Evolutionary conservation across 2,329 filamentous ascomycete genomes (phyloP).

Genomic region (Colletotrichum gloeosporioides): DNA sequence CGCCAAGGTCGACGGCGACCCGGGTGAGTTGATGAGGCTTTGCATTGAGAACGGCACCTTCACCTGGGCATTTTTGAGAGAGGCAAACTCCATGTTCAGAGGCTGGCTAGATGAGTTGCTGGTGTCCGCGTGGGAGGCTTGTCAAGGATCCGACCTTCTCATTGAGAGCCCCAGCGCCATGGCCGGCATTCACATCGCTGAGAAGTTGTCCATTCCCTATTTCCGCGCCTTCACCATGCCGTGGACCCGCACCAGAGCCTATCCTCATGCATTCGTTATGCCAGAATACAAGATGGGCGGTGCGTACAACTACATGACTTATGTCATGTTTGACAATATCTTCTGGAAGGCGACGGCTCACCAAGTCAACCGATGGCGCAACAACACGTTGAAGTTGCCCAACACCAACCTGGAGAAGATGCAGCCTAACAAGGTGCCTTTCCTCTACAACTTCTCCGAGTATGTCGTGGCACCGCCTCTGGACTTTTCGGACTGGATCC

Average conservation of each 20-base stretch:
- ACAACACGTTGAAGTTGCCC: constrained; percentile 77
- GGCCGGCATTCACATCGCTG: constrained; percentile 97
- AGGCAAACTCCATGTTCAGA: constrained; percentile 87
- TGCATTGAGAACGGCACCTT: constrained; percentile 99
- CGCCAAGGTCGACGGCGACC: constrained; percentile 85
- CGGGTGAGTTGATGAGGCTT: constrained; percentile 91
- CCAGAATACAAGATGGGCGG: constrained; percentile 94
- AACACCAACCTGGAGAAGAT: constrained; percentile 87
- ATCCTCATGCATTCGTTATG: constrained; percentile 95
- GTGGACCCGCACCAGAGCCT: constrained; percentile 94
- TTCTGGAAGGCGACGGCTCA: constrained; percentile 95
- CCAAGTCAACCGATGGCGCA: constrained; percentile 93
- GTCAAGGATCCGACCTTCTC: constrained; percentile 84
- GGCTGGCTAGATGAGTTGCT: constrained; percentile 95
- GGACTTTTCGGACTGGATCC: constrained; percentile 97
- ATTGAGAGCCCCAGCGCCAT: constrained; percentile 97
- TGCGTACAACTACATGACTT: constrained; percentile 92
- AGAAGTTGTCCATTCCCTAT: constrained; percentile 90
- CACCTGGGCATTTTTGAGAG: constrained; percentile 86
- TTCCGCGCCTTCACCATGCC: constrained; percentile 99
- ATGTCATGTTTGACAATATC: constrained; percentile 94
- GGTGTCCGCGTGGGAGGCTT: constrained; percentile 80
- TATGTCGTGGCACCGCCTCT: constrained; percentile 92
- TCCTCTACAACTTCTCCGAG: constrained; percentile 96
- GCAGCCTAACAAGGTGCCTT: constrained; percentile 97